These are phyloP conservation scores for Mucor velutinosus DNA, from an alignment of 371 early-diverging fungal genomes.

Conservation along the genomic window DNA sequence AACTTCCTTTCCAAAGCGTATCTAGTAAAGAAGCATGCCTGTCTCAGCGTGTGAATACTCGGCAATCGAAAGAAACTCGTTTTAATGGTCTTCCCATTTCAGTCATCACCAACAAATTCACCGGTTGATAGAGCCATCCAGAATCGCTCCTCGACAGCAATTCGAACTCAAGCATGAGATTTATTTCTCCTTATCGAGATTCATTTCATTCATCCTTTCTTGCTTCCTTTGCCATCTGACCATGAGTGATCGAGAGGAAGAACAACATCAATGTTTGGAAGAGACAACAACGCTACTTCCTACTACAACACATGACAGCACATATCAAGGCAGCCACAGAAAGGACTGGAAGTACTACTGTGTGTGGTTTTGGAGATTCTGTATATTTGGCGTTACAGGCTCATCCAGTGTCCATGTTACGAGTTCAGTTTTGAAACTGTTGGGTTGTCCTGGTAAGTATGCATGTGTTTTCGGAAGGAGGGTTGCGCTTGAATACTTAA, in stretches of 20 bases:
- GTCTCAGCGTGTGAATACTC: neutral
- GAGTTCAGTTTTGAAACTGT: constrained; percentile 10
- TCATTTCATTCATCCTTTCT: neutral
- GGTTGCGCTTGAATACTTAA: neutral
- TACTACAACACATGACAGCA: neutral
- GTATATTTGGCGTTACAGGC: constrained; percentile 43
- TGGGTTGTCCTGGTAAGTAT: constrained; percentile 20
- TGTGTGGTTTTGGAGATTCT: constrained; percentile 41
- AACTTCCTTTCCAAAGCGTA: no score
- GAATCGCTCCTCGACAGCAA: neutral
- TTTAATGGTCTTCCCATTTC: neutral
- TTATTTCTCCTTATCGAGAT: neutral
- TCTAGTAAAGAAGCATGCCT: no score
- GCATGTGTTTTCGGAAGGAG: neutral
- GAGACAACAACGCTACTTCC: neutral
- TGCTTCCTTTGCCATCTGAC: neutral
- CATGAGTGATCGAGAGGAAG: neutral
- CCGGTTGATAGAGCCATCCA: neutral
- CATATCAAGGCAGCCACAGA: neutral
- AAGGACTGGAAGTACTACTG: constrained; percentile 13
- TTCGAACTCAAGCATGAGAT: neutral
- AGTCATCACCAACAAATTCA: neutral
- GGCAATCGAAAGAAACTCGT: neutral
- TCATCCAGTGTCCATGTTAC: constrained; percentile 47
- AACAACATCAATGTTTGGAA: neutral